Conservation (phyloP, 2,329 filamentous ascomycete genomes). For the Aspergillus neoniger region DNA sequence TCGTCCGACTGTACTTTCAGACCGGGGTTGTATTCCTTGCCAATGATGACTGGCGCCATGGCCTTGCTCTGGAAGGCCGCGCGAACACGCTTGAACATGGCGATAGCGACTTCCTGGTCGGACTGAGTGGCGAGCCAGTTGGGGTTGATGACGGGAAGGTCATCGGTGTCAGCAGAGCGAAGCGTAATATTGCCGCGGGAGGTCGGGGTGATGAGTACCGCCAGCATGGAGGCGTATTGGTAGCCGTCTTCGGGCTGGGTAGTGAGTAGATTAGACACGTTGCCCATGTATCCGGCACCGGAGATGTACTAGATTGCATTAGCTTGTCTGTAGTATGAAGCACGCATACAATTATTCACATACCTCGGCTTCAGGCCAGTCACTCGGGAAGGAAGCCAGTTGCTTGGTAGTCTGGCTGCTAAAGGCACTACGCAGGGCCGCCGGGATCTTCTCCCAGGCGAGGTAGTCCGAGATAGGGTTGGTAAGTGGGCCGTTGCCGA, state of each 20-base stretch:
- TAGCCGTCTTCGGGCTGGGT: constrained; percentile 24
- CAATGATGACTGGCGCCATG: constrained; percentile 31
- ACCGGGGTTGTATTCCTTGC: constrained; percentile 40
- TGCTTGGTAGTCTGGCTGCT: constrained; percentile 18
- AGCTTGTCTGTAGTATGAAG: background rate
- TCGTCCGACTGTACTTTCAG: constrained; percentile 40
- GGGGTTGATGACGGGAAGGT: constrained; percentile 47
- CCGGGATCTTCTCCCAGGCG: constrained; percentile 39
- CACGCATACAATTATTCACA: background rate
- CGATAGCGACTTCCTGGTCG: constrained; percentile 48
- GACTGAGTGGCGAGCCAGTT: constrained; percentile 46
- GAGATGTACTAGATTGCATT: constrained; percentile 23
- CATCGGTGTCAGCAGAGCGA: constrained; percentile 33
- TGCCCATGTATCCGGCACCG: constrained; percentile 19
- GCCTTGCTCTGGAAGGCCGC: constrained; percentile 31
- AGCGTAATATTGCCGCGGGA: constrained; percentile 52
- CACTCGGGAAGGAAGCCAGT: constrained; percentile 29
- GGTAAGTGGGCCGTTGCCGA: constrained; percentile 27
- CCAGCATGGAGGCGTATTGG: constrained; percentile 37
- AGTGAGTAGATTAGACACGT: constrained; percentile 11
- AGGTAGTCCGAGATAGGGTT: constrained; percentile 30
- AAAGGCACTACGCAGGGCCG: constrained; percentile 21
- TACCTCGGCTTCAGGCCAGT: constrained; percentile 43
- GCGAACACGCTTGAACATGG: constrained; percentile 45
- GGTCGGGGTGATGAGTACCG: constrained; percentile 42